Base-by-base conservation (phyloP, 2,329 filamentous ascomycete genomes). In the Tolypocladium album region DNA sequence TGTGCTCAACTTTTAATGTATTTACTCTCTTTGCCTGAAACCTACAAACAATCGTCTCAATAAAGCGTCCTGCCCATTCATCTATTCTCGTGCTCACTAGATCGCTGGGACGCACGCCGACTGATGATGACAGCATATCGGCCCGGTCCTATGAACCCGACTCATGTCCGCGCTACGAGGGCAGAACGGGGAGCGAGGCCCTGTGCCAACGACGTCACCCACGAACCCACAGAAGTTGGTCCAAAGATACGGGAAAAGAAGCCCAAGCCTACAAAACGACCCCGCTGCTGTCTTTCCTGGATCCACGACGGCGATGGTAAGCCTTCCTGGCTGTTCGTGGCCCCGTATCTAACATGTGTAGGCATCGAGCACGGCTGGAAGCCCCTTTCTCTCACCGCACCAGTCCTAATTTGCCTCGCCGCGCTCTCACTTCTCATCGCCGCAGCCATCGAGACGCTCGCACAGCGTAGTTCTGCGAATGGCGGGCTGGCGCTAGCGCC, bases 401-500 rank as follows among this genome's bases (percentile, higher is more conserved):
- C 74, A 0, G 72, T 80, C 0, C 69, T 82, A 0, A 57, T 68
- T 0, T 61, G 64, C 1, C 65, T 82, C 0, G 69, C 76, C 0
- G 17, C 71, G 0, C 58, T 74, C 0, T 77, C 76, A 0, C 58
- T 78, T 39, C 59, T 67, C 0, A 62, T 85, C 0, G 78, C 58
- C 17, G 58, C 58, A 6, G 13, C 34, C 20, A 31, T 85, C 0
- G 80, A 83, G 59, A 64, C 74, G 0, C 64, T 85, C 0, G 74
- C 79, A 0, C 67, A 71, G 1, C 69, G 67, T 0, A 81, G 77
- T 58, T 62, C 73, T 9, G 56, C 65, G 0, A 59, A 79, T 15
- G 74, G 77, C 0, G 83, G 81, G 0, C 62, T 80, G 0, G 70
- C 70, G 0, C 61, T 77, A 0, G 70, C 71, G 0, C 47, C 63